Evolutionary conservation across 768 basidiomycete species (phyloP).

Genomic region (Boletus fagicola): DNA sequence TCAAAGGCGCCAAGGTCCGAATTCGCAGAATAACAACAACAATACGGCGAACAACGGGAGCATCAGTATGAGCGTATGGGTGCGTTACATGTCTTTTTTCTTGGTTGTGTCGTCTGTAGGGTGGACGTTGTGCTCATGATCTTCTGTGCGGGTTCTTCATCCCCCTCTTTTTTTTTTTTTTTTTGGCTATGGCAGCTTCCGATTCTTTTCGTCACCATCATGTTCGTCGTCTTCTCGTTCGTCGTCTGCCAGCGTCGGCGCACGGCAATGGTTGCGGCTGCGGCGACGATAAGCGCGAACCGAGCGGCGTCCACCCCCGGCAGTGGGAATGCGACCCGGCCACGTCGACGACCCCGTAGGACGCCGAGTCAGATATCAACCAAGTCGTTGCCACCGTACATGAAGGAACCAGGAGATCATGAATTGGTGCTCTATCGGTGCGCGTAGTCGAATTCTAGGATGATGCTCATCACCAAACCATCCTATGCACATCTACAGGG

Average conservation of each 20-base stretch:
- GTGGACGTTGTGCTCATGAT: slow-evolving; percentile 1
- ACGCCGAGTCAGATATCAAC: slow-evolving; percentile 83
- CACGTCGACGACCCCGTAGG: slow-evolving; percentile 41
- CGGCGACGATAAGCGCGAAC: not conserved
- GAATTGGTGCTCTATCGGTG: slow-evolving; percentile 70
- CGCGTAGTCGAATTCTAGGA: slow-evolving; percentile 3
- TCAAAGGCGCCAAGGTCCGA: not conserved
- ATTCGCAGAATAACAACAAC: not conserved
- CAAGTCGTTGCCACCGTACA: slow-evolving; percentile 72
- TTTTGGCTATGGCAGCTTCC: slow-evolving; percentile 21
- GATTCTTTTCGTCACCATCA: slow-evolving; percentile 24
- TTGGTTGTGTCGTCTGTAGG: not conserved
- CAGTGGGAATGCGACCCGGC: slow-evolving; percentile 14
- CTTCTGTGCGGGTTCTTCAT: not conserved
- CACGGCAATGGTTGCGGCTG: not conserved
- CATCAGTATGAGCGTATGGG: slow-evolving; percentile 26
- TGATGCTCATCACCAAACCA: not conserved
- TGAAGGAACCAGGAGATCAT: slow-evolving; percentile 80
- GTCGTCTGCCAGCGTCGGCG: slow-evolving; percentile 25
- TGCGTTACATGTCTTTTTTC: slow-evolving; percentile 10
- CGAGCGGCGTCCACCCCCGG: not conserved
- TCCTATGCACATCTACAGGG: slow-evolving; percentile 15
- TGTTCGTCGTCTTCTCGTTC: slow-evolving; percentile 22
- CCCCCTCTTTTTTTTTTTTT: not conserved
- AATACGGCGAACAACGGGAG: not conserved